phyloP scores from a whole-genome alignment of 768 basidiomycete species.

The Rhizopogon rudus region DNA sequence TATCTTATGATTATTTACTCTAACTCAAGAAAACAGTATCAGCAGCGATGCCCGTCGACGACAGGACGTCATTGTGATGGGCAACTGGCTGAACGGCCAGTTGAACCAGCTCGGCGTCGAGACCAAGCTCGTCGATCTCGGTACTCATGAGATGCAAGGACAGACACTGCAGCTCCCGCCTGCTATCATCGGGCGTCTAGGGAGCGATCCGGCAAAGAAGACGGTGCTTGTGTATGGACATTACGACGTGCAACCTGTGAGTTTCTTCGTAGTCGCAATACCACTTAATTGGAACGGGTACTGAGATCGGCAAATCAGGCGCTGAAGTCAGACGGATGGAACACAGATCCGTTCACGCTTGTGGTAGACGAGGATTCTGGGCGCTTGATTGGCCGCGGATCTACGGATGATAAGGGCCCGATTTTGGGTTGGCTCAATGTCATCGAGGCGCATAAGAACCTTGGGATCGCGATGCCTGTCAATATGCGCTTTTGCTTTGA shows the following conservation, averaged over 20 bases:
- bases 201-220: conserved; percentile 85
- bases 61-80: conserved; percentile 81
- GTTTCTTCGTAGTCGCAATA: conserved; percentile 13
- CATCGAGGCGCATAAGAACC: conserved; percentile 73
- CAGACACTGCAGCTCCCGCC: conserved; percentile 74
- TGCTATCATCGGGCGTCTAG: conserved; percentile 76
- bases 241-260: conserved; percentile 90
- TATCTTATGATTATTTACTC: neutral
- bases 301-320: conserved; percentile 24
- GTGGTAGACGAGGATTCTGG: conserved; percentile 42
- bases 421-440: conserved; percentile 87
- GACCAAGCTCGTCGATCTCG: conserved; percentile 71
- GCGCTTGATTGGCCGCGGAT: conserved; percentile 79
- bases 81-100: conserved; percentile 69
- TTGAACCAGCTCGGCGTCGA: conserved; percentile 75
- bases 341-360: conserved; percentile 79
- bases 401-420: conserved; percentile 89
- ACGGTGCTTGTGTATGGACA: conserved; percentile 93
- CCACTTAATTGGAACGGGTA: too few relatives aligned
- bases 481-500: conserved; percentile 92
- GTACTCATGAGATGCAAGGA: conserved; percentile 69
- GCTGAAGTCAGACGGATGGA: conserved; percentile 72
- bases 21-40: conserved; percentile 37
- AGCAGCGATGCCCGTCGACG: conserved; percentile 69
- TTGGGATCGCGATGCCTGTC: conserved; percentile 70